These are phyloP conservation scores for Podospora australis DNA, from an alignment of 495 filamentous ascomycete genomes.

Conservation along the genomic window DNA sequence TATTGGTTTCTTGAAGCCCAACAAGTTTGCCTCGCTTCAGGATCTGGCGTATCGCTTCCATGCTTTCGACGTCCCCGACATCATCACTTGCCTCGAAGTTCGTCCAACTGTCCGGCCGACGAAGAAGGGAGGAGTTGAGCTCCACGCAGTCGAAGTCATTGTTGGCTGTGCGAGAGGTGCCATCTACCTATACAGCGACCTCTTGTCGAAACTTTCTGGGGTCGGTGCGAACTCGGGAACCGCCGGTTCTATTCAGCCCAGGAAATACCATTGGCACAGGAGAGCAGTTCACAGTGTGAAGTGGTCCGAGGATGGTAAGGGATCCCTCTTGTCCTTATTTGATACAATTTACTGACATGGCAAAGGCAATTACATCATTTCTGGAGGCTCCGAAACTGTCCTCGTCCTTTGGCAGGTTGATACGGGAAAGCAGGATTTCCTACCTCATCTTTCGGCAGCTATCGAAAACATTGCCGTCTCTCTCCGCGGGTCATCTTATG, in stretches of 20 bases:
- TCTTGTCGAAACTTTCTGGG: conserved; percentile 49
- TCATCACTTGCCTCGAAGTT: conserved; percentile 53
- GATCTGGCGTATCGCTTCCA: conserved; percentile 44
- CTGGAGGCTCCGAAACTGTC: conserved; percentile 84
- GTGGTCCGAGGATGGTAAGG: conserved; percentile 84
- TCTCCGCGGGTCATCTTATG: conserved; percentile 69
- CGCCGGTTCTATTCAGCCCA: conserved; percentile 36
- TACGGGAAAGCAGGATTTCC: conserved; percentile 66
- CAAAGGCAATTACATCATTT: conserved; percentile 90
- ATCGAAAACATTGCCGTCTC: conserved; percentile 83
- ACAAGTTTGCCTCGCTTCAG: conserved; percentile 17
- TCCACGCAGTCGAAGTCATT: conserved; percentile 55
- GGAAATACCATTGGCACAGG: conserved; percentile 86
- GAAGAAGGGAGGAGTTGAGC: conserved; percentile 30
- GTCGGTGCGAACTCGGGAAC: conserved; percentile 21
- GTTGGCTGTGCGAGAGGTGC: conserved; percentile 68
- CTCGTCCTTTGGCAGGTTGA: conserved; percentile 94
- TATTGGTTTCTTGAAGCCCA: conserved; percentile 28
- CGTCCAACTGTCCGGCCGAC: conserved; percentile 20
- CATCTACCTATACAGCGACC: conserved; percentile 71
- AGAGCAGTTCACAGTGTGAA: conserved; percentile 71
- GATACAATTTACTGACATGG: neutral
- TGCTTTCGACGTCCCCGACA: conserved; percentile 45
- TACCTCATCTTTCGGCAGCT: conserved; percentile 80
- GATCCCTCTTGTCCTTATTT: neutral